These are phyloP conservation scores for Byssochlamys sp. DNA, from an alignment of 2,329 filamentous ascomycete genomes.

Conservation along the genomic window DNA sequence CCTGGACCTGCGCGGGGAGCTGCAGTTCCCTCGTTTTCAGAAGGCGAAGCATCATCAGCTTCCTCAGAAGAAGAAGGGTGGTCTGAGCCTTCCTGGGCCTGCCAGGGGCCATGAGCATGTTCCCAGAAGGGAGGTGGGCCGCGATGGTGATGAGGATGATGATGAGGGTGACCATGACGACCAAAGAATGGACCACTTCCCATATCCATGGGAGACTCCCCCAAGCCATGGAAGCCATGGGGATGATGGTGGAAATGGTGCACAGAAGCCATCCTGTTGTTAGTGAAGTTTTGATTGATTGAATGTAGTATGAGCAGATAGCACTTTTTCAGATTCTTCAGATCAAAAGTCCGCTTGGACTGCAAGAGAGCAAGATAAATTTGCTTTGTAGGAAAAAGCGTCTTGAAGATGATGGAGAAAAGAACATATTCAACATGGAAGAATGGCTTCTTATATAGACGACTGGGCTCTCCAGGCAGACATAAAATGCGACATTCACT, in stretches of 20 bases:
- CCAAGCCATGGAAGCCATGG: constrained; percentile 45
- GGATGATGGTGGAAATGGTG: constrained; percentile 43
- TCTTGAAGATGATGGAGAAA: background rate
- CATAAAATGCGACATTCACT: background rate
- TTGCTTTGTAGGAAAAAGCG: background rate
- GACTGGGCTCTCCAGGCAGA: background rate
- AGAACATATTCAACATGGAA: background rate
- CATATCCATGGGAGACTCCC: constrained; percentile 46
- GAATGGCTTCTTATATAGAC: background rate
- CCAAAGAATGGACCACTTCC: constrained; percentile 42
- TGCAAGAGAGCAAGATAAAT: background rate
- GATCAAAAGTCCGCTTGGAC: background rate
- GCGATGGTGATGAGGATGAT: background rate
- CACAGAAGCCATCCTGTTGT: constrained; percentile 42
- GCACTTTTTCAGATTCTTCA: background rate
- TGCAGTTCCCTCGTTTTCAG: background rate
- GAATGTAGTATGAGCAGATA: background rate
- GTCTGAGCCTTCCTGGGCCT: constrained; percentile 3
- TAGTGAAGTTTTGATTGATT: background rate
- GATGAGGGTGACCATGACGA: constrained; percentile 14
- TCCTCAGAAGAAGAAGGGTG: background rate
- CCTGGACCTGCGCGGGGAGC: background rate
- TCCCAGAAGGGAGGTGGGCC: constrained; percentile 2
- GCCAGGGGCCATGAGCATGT: background rate
- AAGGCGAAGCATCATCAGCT: background rate